These are phyloP conservation scores for Mrakiaceae sp. DNA, from an alignment of 1,284 basidiomycete species.

Conservation along the genomic window DNA sequence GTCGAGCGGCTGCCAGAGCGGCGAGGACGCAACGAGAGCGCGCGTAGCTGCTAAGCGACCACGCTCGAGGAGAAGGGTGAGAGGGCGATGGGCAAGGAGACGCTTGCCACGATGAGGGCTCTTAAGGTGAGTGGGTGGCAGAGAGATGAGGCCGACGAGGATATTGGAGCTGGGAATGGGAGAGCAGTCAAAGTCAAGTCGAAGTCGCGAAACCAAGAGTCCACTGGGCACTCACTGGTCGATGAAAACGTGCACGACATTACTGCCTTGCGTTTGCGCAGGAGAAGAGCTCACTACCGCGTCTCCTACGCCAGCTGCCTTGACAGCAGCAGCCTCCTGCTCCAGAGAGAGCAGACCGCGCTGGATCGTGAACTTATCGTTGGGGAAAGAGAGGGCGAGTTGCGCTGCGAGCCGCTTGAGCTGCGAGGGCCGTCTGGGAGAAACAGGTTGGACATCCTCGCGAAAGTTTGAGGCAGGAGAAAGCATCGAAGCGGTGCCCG, in stretches of 20 bases:
- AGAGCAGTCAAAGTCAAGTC: conserved; percentile 6
- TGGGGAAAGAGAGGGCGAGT: no score
- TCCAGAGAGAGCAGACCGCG: no score
- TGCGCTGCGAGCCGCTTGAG: no score
- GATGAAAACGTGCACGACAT: conserved; percentile 61
- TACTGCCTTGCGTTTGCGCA: no score
- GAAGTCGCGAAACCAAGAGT: conserved; percentile 5
- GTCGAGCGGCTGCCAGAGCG: conserved; percentile 61
- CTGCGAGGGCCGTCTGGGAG: no score
- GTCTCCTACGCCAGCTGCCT: no score
- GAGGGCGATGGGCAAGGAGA: conserved; percentile 51
- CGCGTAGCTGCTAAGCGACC: conserved; percentile 55
- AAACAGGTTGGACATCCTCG: no score
- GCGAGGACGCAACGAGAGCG: conserved; percentile 67
- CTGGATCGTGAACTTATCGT: no score
- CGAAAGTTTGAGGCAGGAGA: no score
- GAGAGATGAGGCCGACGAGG: conserved; percentile 58
- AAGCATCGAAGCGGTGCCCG: no score
- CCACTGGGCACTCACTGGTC: conserved; percentile 52
- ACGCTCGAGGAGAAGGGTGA: conserved; percentile 59
- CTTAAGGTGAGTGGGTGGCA: conserved; percentile 26
- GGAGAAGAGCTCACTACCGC: no score
- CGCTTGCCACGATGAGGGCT: conserved; percentile 20
- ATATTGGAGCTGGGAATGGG: conserved; percentile 57
- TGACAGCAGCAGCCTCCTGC: no score